Evolutionary conservation across 148 eudicot species (phyloP).

Genomic region (Vaccinium macrocarpon): DNA sequence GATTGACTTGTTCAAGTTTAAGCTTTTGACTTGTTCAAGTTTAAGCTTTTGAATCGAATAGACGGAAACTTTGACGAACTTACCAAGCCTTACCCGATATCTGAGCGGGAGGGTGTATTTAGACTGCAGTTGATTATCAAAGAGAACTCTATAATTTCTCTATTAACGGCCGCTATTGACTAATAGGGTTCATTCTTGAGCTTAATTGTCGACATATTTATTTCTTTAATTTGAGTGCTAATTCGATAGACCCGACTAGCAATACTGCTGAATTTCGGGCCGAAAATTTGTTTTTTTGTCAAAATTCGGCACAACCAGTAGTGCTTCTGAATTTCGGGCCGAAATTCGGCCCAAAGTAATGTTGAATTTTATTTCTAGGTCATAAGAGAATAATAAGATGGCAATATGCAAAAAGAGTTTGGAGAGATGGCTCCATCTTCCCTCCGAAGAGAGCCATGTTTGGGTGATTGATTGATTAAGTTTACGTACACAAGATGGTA

Average conservation of each 20-base stretch:
- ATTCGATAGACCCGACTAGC: not conserved
- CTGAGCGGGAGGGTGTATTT: no score
- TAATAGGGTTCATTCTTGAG: not conserved
- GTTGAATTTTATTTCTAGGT: not conserved
- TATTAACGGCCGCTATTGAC: no score
- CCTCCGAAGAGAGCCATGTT: not conserved
- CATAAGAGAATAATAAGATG: conserved; percentile 9
- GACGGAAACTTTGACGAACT: no score
- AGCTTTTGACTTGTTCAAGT: no score
- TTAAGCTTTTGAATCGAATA: no score
- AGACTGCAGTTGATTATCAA: no score
- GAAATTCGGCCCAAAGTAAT: not conserved
- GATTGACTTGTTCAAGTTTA: no score
- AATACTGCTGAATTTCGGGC: not conserved
- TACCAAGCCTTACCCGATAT: no score
- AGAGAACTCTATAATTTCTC: no score
- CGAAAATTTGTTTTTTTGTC: no score
- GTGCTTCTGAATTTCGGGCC: not conserved
- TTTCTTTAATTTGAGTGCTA: not conserved
- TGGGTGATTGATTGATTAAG: not conserved
- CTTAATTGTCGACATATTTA: not conserved
- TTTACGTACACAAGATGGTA: conserved; percentile 10
- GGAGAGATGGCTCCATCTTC: not conserved
- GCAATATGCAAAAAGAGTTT: not conserved
- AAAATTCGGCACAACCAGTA: no score